These are phyloP conservation scores for Botryosphaeria dothidea DNA, from an alignment of 2,329 filamentous ascomycete species.

Conservation along the genomic window DNA sequence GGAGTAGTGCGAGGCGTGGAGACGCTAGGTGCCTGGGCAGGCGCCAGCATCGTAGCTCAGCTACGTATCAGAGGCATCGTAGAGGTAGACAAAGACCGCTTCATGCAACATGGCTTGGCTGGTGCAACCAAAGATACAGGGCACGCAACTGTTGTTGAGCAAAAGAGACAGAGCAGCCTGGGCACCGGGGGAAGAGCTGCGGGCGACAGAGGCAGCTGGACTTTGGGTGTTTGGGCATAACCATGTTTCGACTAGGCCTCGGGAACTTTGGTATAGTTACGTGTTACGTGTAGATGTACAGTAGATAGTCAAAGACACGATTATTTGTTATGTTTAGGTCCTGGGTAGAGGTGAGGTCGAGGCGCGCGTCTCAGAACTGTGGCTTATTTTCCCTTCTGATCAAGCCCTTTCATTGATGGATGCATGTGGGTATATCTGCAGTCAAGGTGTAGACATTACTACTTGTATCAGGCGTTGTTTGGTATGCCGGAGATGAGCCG, in stretches of 20 bases:
- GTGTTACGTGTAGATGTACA: background rate
- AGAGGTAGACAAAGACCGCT: slow-evolving; percentile 70
- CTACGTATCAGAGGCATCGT: slow-evolving; percentile 69
- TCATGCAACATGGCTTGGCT: slow-evolving; percentile 65
- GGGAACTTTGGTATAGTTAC: background rate
- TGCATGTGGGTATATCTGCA: too few relatives aligned
- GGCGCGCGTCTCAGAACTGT: too few relatives aligned
- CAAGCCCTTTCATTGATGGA: too few relatives aligned
- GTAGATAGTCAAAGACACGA: background rate
- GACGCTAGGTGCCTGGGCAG: slow-evolving; percentile 72
- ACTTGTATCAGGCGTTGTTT: background rate
- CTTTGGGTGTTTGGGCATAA: slow-evolving; percentile 41
- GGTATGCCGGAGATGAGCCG: background rate
- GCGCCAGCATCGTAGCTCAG: slow-evolving; percentile 69
- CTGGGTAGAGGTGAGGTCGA: too few relatives aligned
- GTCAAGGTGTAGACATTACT: too few relatives aligned
- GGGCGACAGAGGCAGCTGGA: slow-evolving; percentile 40
- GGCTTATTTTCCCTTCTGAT: too few relatives aligned
- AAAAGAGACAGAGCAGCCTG: slow-evolving; percentile 13
- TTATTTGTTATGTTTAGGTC: background rate
- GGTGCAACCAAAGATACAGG: slow-evolving; percentile 57
- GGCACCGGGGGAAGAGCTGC: slow-evolving; percentile 20
- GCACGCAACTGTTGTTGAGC: slow-evolving; percentile 1
- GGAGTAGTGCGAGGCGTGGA: slow-evolving; percentile 67
- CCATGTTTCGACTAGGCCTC: background rate